Conservation (phyloP, 305 asterid species). For the Fraxinus sp. region DNA sequence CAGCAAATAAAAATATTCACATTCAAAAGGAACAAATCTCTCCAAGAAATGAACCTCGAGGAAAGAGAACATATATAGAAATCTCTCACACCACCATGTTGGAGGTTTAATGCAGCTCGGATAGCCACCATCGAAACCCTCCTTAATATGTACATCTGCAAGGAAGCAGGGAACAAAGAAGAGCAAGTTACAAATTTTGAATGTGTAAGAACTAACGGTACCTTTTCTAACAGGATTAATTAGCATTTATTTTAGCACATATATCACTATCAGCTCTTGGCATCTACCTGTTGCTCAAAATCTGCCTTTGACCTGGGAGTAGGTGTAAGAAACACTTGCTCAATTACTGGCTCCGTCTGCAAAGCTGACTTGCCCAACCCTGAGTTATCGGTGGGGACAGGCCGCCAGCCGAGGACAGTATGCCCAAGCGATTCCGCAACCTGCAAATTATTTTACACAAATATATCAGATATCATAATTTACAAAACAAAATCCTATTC, state of each 20-base stretch:
- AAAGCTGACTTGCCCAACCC: slow-evolving; percentile 95
- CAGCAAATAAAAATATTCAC: neutral
- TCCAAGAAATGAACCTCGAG: slow-evolving; percentile 60
- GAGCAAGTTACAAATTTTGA: neutral
- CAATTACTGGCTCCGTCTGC: too few relatives aligned
- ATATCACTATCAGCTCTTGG: slow-evolving; percentile 18
- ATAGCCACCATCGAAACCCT: slow-evolving; percentile 98
- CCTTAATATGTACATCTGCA: slow-evolving; percentile 91
- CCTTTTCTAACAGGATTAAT: neutral
- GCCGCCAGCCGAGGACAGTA: slow-evolving; percentile 94
- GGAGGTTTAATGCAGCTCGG: slow-evolving; percentile 97
- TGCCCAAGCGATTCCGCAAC: slow-evolving; percentile 99
- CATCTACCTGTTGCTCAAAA: slow-evolving; percentile 84
- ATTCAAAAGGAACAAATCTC: neutral
- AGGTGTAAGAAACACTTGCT: slow-evolving; percentile 94
- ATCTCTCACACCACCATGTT: slow-evolving; percentile 81
- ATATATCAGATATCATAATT: slow-evolving; percentile 8
- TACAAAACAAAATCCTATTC: neutral
- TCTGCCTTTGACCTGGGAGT: slow-evolving; percentile 78
- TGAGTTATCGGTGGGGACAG: slow-evolving; percentile 83
- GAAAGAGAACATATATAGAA: slow-evolving; percentile 96
- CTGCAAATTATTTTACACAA: slow-evolving; percentile 32
- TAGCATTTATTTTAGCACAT: neutral
- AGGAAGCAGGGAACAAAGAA: neutral
- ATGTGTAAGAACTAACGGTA: neutral